Base-by-base conservation (phyloP, 2,329 filamentous ascomycete genomes). In the Exserohilum rostratum region DNA sequence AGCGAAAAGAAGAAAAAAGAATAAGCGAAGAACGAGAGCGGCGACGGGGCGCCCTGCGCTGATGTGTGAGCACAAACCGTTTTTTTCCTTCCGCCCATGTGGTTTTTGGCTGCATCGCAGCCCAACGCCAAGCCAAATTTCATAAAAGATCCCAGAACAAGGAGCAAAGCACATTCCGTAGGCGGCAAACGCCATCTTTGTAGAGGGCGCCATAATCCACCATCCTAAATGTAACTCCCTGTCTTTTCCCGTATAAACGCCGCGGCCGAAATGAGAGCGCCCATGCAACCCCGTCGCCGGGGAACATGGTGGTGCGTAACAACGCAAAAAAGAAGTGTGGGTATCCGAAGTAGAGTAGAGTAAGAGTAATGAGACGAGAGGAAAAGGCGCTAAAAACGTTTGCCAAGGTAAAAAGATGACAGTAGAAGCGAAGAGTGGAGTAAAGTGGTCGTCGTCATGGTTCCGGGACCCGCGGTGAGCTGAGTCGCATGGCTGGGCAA, bases 371-470 rank as follows among this genome's bases (percentile, higher is more conserved):
- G 57, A 59, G 46, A 50, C 40, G 40, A 53, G 34, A 46, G 31
- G 7, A 10, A 15, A 9, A 30, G 18, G 34, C 11, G 12, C 12
- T 12, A 45, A 33, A 31, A 42, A 49, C 45, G 22, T 4, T 25
- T 55, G 54, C 51, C 50, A 50, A 56, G 50, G 42, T 56, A 54
- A 59, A 43, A 55, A 61, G 60, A 42, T 66, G 46, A 62, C 55
- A 61, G 53, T 25, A 25, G 65, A 66, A 68, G 51, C 43, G 56
- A 61, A 62, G 55, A 59, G 63, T 50, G 60, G 57, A 56, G 53
- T 55, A 43, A 48, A 20, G 51, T 34, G 12, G 30, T 34, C 17
- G 31, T 31, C 39, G 30, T n/a, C 18, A 50, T 35, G 33, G 12
- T 17, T 15, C 33, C 4, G 33, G 33, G 12, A 34, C n/a, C 12